Evolutionary conservation across 140 eudicot species (phyloP), one percentile per base, ranked within the genome.

Genomic region (Ambrosia hybrid): DNA sequence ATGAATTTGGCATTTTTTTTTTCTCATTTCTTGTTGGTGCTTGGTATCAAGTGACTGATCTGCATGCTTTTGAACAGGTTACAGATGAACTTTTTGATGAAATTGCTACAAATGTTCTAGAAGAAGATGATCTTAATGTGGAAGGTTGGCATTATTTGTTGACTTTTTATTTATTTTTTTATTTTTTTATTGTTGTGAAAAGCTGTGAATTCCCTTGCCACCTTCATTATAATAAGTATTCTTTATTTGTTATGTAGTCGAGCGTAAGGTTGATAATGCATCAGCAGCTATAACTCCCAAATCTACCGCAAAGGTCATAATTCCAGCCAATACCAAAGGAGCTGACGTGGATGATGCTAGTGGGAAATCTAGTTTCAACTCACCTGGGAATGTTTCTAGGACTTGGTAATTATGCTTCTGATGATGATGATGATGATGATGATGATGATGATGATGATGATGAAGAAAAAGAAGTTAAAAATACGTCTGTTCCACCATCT

Each of bases 1-100:
- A 49, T 30, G 36, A 30, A n/a, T 72, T 36, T 46, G 49, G 5
- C 55, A 9, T 59, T 73, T 10, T 46, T n/a, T n/a, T 17, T 14
- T 14, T 21, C 46, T 34, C 10, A 9, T 43, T 55, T 64, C 5
- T 56, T 75, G 36, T 41, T 71, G 63, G 57, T 75, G 49, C 45
- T 39, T 67, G 62, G 57, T 49, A 58, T 63, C n/a, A 60, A 21
- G 65, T 17, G 71, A 12, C 83, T 66, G 81, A 45, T 69, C 74
- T 59, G 51, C 77, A 33, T 67, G 55, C 48, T 51, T 41, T 75
- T 86, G 81, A 56, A 67, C 88, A 93, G 98, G 99, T 93, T 51
- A 93, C 99, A 17, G 97, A 87, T 68, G 97, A 90, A 67, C 97
- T 93, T 64, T 90, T 93, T 79, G 94, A 93, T 79, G 97, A 93